Conservation (phyloP, 495 filamentous ascomycete species). For the Aspergillus baeticus region DNA sequence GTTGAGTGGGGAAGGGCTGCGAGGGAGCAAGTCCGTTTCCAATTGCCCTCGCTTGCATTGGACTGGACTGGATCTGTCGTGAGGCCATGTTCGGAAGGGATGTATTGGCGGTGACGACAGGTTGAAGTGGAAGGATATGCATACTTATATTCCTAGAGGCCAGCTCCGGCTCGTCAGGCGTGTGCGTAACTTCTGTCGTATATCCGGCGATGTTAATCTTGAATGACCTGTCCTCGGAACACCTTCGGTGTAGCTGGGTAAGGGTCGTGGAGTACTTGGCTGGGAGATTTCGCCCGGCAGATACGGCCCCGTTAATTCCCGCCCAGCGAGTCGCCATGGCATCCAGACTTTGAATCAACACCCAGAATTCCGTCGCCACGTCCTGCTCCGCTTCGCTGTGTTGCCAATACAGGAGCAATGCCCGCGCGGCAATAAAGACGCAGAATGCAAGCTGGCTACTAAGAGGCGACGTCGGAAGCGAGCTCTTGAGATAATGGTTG, state of each 20-base stretch:
- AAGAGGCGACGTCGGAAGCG: conserved; percentile 17
- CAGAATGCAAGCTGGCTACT: conserved; percentile 41
- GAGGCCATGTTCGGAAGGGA: background rate
- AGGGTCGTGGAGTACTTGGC: conserved; percentile 9
- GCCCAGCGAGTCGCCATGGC: conserved; percentile 29
- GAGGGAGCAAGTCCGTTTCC: too few species aligned
- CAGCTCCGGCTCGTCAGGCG: background rate
- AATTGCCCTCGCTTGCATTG: too few species aligned
- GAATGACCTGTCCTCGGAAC: background rate
- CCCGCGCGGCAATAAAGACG: conserved; percentile 36
- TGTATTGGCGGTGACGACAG: background rate
- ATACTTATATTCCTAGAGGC: too few species aligned
- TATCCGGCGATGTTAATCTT: background rate
- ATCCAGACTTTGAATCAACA: conserved; percentile 29
- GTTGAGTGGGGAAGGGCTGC: background rate
- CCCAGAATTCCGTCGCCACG: conserved; percentile 28
- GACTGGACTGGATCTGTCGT: background rate
- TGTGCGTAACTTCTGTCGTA: conserved; percentile 4
- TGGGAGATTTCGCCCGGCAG: background rate
- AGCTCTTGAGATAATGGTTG: conserved; percentile 33
- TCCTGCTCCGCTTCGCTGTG: conserved; percentile 14
- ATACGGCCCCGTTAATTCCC: background rate
- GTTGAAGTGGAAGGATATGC: background rate
- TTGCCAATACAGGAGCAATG: conserved; percentile 31
- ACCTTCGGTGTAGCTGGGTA: background rate